Evolutionary conservation across 78 protist genomes (phyloP).

Genomic region (Ministeria vibrans): DNA sequence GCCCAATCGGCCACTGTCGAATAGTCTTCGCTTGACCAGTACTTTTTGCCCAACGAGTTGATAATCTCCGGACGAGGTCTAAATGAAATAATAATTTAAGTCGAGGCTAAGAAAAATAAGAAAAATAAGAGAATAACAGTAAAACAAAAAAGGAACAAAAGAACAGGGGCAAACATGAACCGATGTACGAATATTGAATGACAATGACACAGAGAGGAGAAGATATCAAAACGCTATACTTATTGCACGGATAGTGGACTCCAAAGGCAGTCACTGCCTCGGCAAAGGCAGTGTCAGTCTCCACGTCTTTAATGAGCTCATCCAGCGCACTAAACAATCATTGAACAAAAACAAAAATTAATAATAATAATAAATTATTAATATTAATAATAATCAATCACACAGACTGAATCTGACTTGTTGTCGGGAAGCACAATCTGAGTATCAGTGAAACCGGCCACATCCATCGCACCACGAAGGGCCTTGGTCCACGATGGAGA

Average conservation of each 20-base stretch:
- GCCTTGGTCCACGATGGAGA: neutral
- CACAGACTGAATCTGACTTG: neutral
- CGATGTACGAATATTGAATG: neutral
- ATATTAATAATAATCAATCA: too few species aligned
- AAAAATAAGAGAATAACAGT: neutral
- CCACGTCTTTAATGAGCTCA: neutral
- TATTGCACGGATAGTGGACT: constrained; percentile 25
- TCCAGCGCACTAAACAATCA: too few species aligned
- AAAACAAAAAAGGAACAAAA: neutral
- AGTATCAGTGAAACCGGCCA: constrained; percentile 11
- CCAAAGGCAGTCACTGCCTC: constrained; percentile 6
- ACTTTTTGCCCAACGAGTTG: too few species aligned
- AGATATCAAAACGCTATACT: neutral
- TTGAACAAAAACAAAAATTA: too few species aligned
- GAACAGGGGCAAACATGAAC: neutral
- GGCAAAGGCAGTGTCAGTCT: neutral
- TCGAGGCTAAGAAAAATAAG: neutral
- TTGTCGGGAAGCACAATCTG: constrained; percentile 33
- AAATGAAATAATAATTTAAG: neutral
- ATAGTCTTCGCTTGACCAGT: too few species aligned
- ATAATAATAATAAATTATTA: too few species aligned
- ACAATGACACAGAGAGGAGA: neutral
- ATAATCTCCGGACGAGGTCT: neutral
- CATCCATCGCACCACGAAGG: constrained; percentile 5
- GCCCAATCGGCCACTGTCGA: too few species aligned